Percentiles rank a stretch among this genome's conserved stretches.
Conservation (phyloP, 345 rosid genomes). For the Corchorus capsularis region DNA sequence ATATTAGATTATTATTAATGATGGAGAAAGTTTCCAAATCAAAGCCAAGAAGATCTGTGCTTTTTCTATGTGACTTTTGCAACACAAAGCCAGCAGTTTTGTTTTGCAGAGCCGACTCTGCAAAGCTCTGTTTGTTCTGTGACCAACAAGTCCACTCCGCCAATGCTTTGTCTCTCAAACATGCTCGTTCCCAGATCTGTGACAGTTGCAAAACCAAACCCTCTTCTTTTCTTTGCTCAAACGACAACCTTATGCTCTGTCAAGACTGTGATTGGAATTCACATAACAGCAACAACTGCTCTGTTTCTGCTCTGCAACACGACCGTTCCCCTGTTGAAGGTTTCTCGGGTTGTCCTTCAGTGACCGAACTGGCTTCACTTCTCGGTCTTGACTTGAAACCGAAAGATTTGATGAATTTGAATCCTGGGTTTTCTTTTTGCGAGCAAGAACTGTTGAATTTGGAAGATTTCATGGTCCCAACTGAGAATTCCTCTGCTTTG, state of each 20-base stretch:
- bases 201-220: slow-evolving; percentile 64
- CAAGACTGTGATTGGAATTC: slow-evolving; percentile 72
- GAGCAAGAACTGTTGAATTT: slow-evolving; percentile 9
- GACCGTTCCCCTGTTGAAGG: slow-evolving; percentile 61
- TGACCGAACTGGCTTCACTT: slow-evolving; percentile 52
- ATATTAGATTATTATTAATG: not conserved
- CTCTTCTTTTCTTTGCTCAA: slow-evolving; percentile 53
- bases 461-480: slow-evolving; percentile 62
- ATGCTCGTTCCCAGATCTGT: slow-evolving; percentile 92
- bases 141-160: slow-evolving; percentile 92
- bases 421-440: slow-evolving; percentile 6
- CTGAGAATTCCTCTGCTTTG: slow-evolving; percentile 25
- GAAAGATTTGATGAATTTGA: slow-evolving; percentile 25
- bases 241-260: slow-evolving; percentile 62
- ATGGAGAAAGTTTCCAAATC: not conserved
- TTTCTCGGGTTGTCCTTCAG: slow-evolving; percentile 69
- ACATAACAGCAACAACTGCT: slow-evolving; percentile 55
- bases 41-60: not conserved
- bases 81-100: slow-evolving; percentile 60
- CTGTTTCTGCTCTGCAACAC: slow-evolving; percentile 53
- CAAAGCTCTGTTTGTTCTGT: slow-evolving; percentile 80
- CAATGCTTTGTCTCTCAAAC: slow-evolving; percentile 71
- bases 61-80: slow-evolving; percentile 73
- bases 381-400: slow-evolving; percentile 54
- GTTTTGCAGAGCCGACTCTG: slow-evolving; percentile 78